These are phyloP conservation scores for Leccinum subtestaceum DNA, from an alignment of 768 basidiomycete species.

Conservation along the genomic window DNA sequence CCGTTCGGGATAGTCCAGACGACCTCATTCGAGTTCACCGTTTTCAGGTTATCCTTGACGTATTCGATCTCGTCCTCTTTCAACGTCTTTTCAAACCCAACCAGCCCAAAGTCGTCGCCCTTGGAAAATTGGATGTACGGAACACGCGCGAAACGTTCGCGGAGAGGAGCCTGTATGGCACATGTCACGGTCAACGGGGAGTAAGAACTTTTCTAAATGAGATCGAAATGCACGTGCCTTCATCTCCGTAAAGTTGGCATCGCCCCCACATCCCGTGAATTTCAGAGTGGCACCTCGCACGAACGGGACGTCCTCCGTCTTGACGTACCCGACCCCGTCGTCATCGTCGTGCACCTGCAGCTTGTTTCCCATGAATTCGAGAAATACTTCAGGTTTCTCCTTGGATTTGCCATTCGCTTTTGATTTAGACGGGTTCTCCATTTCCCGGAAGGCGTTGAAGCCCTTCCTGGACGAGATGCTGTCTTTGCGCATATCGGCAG, in stretches of 20 bases:
- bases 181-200: constrained; percentile 1
- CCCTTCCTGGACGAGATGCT: constrained; percentile 49
- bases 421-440: constrained; percentile 41
- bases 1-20: constrained; percentile 64
- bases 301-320: constrained; percentile 41
- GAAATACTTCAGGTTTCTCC: constrained; percentile 56
- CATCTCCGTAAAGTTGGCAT: constrained; percentile 63
- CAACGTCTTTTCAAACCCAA: constrained; percentile 61
- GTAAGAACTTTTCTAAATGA: not conserved
- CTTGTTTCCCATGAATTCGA: constrained; percentile 74
- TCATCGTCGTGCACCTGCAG: constrained; percentile 54
- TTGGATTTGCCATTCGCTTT: constrained; percentile 20
- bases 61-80: constrained; percentile 70
- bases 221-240: constrained; percentile 34
- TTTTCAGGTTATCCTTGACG: constrained; percentile 63
- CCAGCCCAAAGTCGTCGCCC: constrained; percentile 45
- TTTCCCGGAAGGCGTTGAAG: constrained; percentile 81
- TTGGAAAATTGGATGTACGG: constrained; percentile 49
- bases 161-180: constrained; percentile 39
- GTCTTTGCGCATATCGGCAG: constrained; percentile 59
- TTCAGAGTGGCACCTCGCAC: constrained; percentile 45
- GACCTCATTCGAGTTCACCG: constrained; percentile 61
- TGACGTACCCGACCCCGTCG: constrained; percentile 45
- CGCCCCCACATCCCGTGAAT: constrained; percentile 51
- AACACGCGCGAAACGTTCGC: constrained; percentile 43